Evolutionary conservation across 2,329 filamentous ascomycete species (phyloP), one percentile per base, ranked within the genome.

Genomic region (Colletotrichum sp.): DNA sequence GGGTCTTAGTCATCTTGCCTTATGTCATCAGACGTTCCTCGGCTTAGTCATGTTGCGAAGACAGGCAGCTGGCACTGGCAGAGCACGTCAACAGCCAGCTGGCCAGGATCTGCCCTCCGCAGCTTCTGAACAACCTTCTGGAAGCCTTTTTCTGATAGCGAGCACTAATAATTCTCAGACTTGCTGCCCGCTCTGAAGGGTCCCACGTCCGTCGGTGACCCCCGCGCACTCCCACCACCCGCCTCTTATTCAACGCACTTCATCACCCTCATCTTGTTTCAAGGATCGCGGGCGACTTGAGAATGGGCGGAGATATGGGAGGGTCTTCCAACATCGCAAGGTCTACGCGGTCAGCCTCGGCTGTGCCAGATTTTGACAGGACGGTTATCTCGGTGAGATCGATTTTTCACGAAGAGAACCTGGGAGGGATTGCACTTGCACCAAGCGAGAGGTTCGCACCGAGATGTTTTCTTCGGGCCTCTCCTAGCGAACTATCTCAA

Each of bases 221-320:
- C 70, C 73, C 64, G 39, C 64, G 69, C 30, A 28, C 30, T 34
- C 30, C 43, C 26, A 64, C 43, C 43, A 48, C 16, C 57, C 26
- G 24, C n/a, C 64, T 39, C 28, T 60, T 57, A 59, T 39, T 13
- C 64, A 18, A 68, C 18, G 73, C 48, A 59, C 9, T 60, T 75
- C 64, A 68, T 75, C 57, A 74, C 36, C 55, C 30, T 68, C 59
- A 64, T 68, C 18, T 48, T 68, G 73, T 75, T 72, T 68, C 64
- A 75, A 75, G 70, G 64, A 68, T 64, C 70, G 64, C 39, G 48
- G 43, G 6, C 57, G 43, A 48, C 32, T 61, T 12, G 63, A 43
- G 52, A 32, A 32, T 70, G 36, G 64, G 48, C 34, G 48, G 70
- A 60, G 59, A 52, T 34, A 52, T 59, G 70, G 13, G 55, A n/a